phyloP scores from a whole-genome alignment of 148 eudicot species.

The Cornus suecica region DNA sequence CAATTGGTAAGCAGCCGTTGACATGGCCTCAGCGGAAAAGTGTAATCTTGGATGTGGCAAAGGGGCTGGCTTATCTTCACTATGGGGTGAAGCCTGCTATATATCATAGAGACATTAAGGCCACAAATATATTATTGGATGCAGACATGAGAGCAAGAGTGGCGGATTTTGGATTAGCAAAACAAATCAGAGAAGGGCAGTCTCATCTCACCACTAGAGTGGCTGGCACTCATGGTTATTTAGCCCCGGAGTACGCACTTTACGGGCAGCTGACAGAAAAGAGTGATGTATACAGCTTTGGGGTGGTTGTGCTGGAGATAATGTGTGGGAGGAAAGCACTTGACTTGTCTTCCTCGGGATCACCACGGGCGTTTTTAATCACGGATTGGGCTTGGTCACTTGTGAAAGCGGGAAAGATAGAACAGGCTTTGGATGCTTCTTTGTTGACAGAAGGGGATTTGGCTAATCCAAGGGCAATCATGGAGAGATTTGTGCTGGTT shows the following conservation, averaged over 20 bases:
- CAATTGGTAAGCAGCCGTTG: conserved; percentile 27
- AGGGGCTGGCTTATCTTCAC: conserved; percentile 70
- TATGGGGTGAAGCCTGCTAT: conserved; percentile 74
- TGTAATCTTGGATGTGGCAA: conserved; percentile 77
- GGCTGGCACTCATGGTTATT: conserved; percentile 82
- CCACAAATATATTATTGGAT: conserved; percentile 72
- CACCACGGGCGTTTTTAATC: conserved; percentile 55
- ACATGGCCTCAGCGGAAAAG: conserved; percentile 76
- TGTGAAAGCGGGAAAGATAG: conserved; percentile 52
- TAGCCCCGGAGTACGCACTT: conserved; percentile 82
- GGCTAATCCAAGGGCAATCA: conserved; percentile 49
- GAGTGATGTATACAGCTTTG: conserved; percentile 80
- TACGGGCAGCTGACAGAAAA: conserved; percentile 82
- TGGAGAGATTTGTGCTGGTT: conserved; percentile 80
- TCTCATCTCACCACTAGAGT: conserved; percentile 78
- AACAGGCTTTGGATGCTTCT: conserved; percentile 49
- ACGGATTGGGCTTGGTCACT: conserved; percentile 89
- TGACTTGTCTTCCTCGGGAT: conserved; percentile 56
- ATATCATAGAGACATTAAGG: conserved; percentile 73
- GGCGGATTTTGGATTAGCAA: conserved; percentile 83
- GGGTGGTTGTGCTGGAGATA: conserved; percentile 74
- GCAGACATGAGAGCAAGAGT: conserved; percentile 68
- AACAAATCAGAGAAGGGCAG: conserved; percentile 59
- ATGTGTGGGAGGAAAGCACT: conserved; percentile 86
- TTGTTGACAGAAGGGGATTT: conserved; percentile 38